Evolutionary conservation across 495 filamentous ascomycete species (phyloP).

Genomic region (Neurospora intermedia): DNA sequence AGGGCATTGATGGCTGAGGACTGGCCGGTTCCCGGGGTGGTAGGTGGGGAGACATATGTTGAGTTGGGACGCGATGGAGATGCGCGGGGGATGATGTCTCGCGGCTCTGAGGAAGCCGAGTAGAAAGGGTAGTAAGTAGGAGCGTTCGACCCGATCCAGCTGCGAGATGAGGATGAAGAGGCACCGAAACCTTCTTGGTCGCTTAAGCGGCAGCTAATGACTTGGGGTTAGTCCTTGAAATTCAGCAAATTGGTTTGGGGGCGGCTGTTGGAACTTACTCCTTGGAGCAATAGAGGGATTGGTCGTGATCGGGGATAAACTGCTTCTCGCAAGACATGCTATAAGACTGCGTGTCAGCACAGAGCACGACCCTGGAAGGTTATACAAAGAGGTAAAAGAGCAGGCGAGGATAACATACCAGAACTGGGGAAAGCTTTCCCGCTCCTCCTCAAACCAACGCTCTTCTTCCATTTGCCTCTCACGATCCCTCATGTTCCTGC

Average conservation of each 20-base stretch:
- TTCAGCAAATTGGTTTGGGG: background rate
- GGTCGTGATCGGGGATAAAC: constrained; percentile 34
- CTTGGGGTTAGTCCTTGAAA: constrained; percentile 10
- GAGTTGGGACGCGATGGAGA: constrained; percentile 37
- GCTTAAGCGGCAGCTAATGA: constrained; percentile 32
- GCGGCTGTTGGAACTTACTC: constrained; percentile 23
- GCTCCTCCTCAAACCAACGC: constrained; percentile 37
- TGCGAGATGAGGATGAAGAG: constrained; percentile 16
- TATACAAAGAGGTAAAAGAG: too few species aligned
- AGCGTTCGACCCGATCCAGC: constrained; percentile 15
- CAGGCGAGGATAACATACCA: constrained; percentile 27
- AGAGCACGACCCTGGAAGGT: too few species aligned
- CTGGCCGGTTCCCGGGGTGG: constrained; percentile 23
- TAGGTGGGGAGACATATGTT: constrained; percentile 30
- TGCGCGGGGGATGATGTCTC: constrained; percentile 41
- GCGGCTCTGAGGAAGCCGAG: constrained; percentile 29
- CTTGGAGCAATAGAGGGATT: constrained; percentile 38
- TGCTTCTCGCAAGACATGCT: constrained; percentile 46
- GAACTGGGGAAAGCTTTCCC: constrained; percentile 41
- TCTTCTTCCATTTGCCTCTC: constrained; percentile 36
- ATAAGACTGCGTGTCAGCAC: constrained; percentile 14
- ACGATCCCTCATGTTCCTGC: constrained; percentile 32
- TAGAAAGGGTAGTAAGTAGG: constrained; percentile 25
- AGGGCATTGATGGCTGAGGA: constrained; percentile 34
- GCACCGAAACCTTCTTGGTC: constrained; percentile 27